Evolutionary conservation across 2,329 filamentous ascomycete species (phyloP).

Genomic region (Neopestalotiopsis clavispora): DNA sequence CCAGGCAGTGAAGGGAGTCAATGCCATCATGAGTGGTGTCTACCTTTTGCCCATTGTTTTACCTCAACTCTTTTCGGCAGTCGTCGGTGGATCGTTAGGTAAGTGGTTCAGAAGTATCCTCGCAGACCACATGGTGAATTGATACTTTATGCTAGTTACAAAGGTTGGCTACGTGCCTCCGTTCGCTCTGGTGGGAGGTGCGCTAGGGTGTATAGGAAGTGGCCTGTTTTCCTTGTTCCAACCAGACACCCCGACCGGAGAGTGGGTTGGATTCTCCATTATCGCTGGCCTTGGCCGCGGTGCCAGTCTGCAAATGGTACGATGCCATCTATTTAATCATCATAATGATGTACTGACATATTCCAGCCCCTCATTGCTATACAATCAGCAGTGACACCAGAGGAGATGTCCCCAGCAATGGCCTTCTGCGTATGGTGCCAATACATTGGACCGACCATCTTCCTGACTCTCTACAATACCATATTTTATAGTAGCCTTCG

Average conservation of each 20-base stretch:
- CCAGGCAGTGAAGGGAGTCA: conserved; percentile 6
- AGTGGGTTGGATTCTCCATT: conserved; percentile 31
- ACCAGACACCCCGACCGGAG: conserved; percentile 19
- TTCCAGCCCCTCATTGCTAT: conserved; percentile 12
- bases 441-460: conserved; percentile 18
- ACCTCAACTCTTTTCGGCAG: not conserved
- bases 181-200: conserved; percentile 23
- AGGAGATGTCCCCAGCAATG: conserved; percentile 17
- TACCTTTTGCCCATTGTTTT: conserved; percentile 4
- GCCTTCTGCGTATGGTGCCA: conserved; percentile 18
- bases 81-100: conserved; percentile 11
- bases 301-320: conserved; percentile 30
- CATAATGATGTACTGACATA: not conserved
- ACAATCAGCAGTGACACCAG: conserved; percentile 16
- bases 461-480: conserved; percentile 18
- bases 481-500: conserved; percentile 5
- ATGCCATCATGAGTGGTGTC: not conserved
- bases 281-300: conserved; percentile 32
- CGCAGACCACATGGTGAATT: not conserved
- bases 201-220: conserved; percentile 24
- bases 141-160: conserved; percentile 22
- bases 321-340: conserved; percentile 7
- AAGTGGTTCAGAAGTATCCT: not conserved
- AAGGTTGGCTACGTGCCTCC: conserved; percentile 28
- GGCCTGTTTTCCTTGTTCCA: conserved; percentile 26